These are phyloP conservation scores for Plasmodium sp. DNA, from an alignment of 169 alveolate species.

Conservation along the genomic window DNA sequence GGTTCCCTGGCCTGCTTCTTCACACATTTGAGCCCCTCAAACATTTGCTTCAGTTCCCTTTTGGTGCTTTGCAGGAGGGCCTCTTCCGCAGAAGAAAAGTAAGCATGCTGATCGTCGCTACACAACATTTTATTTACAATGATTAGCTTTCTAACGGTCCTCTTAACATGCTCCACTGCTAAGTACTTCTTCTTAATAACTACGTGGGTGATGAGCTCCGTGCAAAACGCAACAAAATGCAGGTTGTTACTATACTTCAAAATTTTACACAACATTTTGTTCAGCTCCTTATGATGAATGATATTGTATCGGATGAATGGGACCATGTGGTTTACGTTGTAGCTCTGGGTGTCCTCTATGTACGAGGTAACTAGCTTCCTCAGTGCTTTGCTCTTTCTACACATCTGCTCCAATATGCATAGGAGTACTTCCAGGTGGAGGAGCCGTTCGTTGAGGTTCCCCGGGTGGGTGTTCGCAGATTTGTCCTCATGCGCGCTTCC, in stretches of 20 bases:
- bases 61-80: background rate
- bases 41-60: slow-evolving; percentile 6
- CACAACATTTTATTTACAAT: slow-evolving; percentile 17
- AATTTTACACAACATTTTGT: slow-evolving; percentile 14
- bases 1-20: background rate
- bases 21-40: slow-evolving; percentile 9
- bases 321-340: slow-evolving; percentile 29
- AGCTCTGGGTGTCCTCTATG: slow-evolving; percentile 8
- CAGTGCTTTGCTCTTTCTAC: slow-evolving; percentile 36
- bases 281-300: slow-evolving; percentile 24
- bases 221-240: slow-evolving; percentile 26
- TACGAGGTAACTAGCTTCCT: slow-evolving; percentile 49
- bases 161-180: slow-evolving; percentile 18
- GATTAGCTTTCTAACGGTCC: slow-evolving; percentile 5
- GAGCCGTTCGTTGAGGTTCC: slow-evolving; percentile 1
- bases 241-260: slow-evolving; percentile 5
- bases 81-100: background rate
- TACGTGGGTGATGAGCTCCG: slow-evolving; percentile 17
- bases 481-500: background rate
- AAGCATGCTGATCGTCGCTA: background rate
- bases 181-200: slow-evolving; percentile 44
- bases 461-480: background rate
- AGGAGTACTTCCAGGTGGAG: slow-evolving; percentile 53
- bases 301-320: slow-evolving; percentile 52
- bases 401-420: slow-evolving; percentile 55